These are phyloP conservation scores for Diplosphaera chodatii DNA, from an alignment of 139 green algal species.

Conservation along the genomic window DNA sequence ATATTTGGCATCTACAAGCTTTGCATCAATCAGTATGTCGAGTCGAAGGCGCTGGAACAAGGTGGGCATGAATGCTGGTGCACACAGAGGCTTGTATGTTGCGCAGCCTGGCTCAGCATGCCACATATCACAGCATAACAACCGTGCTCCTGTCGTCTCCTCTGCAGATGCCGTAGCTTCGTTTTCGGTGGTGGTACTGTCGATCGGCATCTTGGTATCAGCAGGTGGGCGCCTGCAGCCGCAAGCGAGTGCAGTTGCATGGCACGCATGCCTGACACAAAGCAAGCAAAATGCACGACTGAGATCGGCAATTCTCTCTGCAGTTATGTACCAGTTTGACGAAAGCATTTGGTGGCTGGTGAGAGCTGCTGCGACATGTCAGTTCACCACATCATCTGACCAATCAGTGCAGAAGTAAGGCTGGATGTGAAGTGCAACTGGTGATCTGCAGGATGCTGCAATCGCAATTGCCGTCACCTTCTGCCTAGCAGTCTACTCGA, in stretches of 20 bases:
- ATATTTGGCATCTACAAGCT: background rate
- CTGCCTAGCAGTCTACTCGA: background rate
- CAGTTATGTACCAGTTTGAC: background rate
- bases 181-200: constrained; percentile 1
- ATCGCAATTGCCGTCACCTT: background rate
- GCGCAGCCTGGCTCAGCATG: background rate
- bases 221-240: too few relatives aligned
- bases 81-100: background rate
- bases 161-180: constrained; percentile 4
- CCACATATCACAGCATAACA: background rate
- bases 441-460: background rate
- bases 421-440: too few relatives aligned
- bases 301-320: too few relatives aligned
- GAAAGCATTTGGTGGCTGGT: constrained; percentile 2
- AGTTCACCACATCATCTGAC: too few relatives aligned
- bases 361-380: background rate
- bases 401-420: too few relatives aligned
- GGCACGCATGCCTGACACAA: too few relatives aligned
- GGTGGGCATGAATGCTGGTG: background rate
- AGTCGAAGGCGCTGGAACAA: background rate
- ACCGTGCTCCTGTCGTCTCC: background rate
- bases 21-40: background rate
- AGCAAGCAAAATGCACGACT: too few relatives aligned
- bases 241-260: too few relatives aligned
- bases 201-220: background rate